Conservation (phyloP, 78 protist genomes). For the Ministeria vibrans region DNA sequence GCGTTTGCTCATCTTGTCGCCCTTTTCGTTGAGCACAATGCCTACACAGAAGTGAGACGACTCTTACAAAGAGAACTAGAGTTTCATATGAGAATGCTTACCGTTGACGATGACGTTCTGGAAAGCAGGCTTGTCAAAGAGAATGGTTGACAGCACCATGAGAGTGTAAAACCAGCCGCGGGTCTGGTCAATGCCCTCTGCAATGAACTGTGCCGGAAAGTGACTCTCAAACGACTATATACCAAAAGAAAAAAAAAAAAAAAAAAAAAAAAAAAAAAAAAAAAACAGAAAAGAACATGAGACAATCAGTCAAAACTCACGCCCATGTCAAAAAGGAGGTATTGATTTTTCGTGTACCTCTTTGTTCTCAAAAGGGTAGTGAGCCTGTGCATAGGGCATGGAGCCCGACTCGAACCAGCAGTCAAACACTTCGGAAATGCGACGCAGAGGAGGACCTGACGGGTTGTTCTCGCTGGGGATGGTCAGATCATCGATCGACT, state of each 20-base stretch:
- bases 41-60: background rate
- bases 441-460: conserved; percentile 55
- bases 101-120: conserved; percentile 98
- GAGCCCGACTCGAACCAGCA: conserved; percentile 99
- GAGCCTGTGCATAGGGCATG: conserved; percentile 99
- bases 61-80: background rate
- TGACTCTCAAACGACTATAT: conserved; percentile 74
- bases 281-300: too few relatives aligned
- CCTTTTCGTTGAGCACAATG: conserved; percentile 49
- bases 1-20: conserved; percentile 96
- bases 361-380: conserved; percentile 98
- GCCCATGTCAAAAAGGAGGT: too few relatives aligned
- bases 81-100: conserved; percentile 3
- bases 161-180: conserved; percentile 99
- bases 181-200: conserved; percentile 95
- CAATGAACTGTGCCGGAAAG: conserved; percentile 99
- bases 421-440: conserved; percentile 97
- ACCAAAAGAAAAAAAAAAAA: too few relatives aligned
- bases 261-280: too few relatives aligned
- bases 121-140: conserved; percentile 93
- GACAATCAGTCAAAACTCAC: too few relatives aligned
- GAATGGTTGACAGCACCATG: conserved; percentile 93
- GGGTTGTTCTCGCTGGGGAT: conserved; percentile 85
- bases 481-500: conserved; percentile 85
- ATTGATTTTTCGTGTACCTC: too few relatives aligned